These are phyloP conservation scores for Pouteria glomerata DNA, from an alignment of 148 eudicot genomes.

Conservation along the genomic window DNA sequence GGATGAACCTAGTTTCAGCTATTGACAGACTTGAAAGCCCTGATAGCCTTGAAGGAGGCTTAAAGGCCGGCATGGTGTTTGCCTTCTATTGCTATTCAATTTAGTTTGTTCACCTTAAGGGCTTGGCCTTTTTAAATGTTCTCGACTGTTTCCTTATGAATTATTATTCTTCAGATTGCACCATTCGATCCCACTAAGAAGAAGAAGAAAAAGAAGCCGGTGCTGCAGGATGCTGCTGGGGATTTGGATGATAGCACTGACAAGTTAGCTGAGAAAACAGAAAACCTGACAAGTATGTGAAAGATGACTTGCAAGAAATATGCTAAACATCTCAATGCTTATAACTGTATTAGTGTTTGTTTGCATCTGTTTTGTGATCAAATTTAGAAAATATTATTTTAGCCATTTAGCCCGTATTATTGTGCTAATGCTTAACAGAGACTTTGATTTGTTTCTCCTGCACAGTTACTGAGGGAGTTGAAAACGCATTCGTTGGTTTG, in stretches of 20 bases:
- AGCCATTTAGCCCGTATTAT: neutral
- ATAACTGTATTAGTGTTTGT: neutral
- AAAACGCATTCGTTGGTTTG: conserved; percentile 19
- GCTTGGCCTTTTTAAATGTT: neutral
- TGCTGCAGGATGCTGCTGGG: conserved; percentile 8
- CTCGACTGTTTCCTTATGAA: neutral
- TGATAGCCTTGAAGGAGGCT: too few species aligned
- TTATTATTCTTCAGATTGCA: conserved; percentile 29
- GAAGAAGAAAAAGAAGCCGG: conserved; percentile 44
- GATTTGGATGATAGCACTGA: conserved; percentile 11
- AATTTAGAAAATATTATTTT: neutral
- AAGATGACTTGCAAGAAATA: neutral
- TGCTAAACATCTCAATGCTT: neutral
- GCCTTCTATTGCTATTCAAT: neutral
- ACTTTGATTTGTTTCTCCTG: neutral
- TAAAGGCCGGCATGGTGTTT: neutral
- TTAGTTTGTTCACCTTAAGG: neutral
- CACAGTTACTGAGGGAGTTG: conserved; percentile 20
- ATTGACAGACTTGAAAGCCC: neutral
- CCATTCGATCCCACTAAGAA: conserved; percentile 44
- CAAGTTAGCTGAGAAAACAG: conserved; percentile 17
- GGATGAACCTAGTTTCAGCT: neutral
- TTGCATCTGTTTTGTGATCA: neutral
- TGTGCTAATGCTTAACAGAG: neutral
- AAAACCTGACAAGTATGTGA: conserved; percentile 19